Percentiles rank a stretch among this genome's conserved stretches.
phyloP scores from a whole-genome alignment of 345 rosid genomes.

The Populus simonii region DNA sequence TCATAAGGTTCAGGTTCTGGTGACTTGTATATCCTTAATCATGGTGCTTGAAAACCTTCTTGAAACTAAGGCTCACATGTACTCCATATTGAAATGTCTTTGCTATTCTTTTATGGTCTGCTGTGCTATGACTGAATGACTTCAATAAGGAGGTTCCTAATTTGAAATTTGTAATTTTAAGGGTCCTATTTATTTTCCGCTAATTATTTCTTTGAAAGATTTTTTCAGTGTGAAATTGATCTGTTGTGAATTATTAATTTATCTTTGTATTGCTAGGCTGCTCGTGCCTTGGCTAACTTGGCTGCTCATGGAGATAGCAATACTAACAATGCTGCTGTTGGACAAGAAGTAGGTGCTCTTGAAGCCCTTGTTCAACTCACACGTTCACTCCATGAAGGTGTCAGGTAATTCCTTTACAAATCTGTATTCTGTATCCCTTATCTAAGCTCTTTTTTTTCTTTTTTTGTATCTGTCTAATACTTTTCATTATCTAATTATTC shows the following conservation, averaged over 20 bases:
- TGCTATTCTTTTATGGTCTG: not conserved
- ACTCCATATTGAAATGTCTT: not conserved
- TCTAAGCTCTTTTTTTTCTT: not conserved
- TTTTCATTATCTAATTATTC: not conserved
- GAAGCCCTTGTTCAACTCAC: conserved; percentile 39
- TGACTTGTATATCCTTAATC: not conserved
- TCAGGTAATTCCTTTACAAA: conserved; percentile 22
- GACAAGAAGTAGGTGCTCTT: conserved; percentile 37
- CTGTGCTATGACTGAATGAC: not conserved
- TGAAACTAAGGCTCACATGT: not conserved
- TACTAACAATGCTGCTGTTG: conserved; percentile 32
- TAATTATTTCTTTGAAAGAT: not conserved
- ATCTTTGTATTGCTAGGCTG: conserved; percentile 18
- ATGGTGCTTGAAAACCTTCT: not conserved
- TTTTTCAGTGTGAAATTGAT: not conserved
- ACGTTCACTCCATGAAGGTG: conserved; percentile 36
- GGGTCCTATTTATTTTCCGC: not conserved
- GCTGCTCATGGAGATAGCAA: conserved; percentile 45
- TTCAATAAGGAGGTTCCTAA: not conserved
- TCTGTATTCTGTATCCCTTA: not conserved
- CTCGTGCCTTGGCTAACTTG: conserved; percentile 40
- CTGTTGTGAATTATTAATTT: not conserved
- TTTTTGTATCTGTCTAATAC: not conserved
- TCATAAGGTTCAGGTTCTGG: not conserved
- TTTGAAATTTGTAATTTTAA: not conserved